Percentiles rank a stretch among this genome's conserved stretches.
Evolutionary conservation across 2,329 filamentous ascomycete species (phyloP).

Genomic region (Mariannaea elegans): DNA sequence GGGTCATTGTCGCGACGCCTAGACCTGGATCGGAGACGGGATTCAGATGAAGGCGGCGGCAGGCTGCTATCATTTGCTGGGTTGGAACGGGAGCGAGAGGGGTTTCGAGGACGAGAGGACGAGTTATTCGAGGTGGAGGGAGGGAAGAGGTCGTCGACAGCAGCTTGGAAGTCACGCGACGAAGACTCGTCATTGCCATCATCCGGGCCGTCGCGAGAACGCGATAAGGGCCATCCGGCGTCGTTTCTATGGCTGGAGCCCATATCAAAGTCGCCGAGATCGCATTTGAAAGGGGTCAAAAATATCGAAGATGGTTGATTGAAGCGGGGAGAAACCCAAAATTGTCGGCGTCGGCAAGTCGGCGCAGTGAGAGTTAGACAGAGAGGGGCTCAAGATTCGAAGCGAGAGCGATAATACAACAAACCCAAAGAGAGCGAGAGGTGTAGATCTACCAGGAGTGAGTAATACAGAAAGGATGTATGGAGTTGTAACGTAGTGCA

Average conservation of each 20-base stretch:
- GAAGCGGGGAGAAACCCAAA: not conserved
- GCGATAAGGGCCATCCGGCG: slow-evolving; percentile 29
- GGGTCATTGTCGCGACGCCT: slow-evolving; percentile 27
- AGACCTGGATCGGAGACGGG: slow-evolving; percentile 28
- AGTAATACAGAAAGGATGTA: no score
- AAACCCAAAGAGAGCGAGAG: not conserved
- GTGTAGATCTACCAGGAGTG: not conserved
- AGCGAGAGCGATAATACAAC: not conserved
- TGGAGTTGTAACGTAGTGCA: no score
- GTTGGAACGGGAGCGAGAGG: slow-evolving; percentile 27
- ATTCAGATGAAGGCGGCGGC: slow-evolving; percentile 24
- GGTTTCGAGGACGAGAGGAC: slow-evolving; percentile 31
- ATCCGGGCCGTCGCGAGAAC: slow-evolving; percentile 19
- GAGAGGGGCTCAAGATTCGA: not conserved
- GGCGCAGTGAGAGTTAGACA: not conserved
- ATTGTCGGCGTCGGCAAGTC: not conserved
- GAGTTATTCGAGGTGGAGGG: slow-evolving; percentile 29
- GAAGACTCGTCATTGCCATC: slow-evolving; percentile 20
- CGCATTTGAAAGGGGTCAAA: slow-evolving; percentile 37
- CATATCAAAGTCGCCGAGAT: slow-evolving; percentile 38
- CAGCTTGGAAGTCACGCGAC: slow-evolving; percentile 34
- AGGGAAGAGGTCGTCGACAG: slow-evolving; percentile 37
- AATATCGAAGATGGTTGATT: not conserved
- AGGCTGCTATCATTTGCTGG: slow-evolving; percentile 24
- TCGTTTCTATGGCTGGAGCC: slow-evolving; percentile 38